Evolutionary conservation across 2,329 filamentous ascomycete genomes (phyloP).

Genomic region (Claviceps cyperi): DNA sequence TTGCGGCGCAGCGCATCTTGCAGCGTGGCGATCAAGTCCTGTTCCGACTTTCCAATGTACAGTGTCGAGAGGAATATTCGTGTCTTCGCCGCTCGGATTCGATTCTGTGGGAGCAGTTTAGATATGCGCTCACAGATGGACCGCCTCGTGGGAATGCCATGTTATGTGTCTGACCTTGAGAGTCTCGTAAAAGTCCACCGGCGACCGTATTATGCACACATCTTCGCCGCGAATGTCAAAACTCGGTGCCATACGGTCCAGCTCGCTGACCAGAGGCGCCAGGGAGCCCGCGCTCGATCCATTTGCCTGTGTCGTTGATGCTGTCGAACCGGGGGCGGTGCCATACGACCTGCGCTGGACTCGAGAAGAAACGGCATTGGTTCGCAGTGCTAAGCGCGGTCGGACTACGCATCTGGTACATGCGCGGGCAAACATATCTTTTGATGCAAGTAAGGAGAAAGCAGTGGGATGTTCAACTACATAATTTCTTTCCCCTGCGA

Average conservation of each 20-base stretch:
- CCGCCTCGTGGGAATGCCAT: neutral
- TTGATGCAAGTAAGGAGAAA: neutral
- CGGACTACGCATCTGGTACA: slow-evolving; percentile 19
- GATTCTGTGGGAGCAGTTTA: slow-evolving; percentile 35
- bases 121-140: neutral
- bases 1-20: slow-evolving; percentile 61
- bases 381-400: slow-evolving; percentile 6
- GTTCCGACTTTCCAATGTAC: slow-evolving; percentile 88
- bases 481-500: no score
- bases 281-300: slow-evolving; percentile 23
- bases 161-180: slow-evolving; percentile 52
- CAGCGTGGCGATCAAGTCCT: slow-evolving; percentile 71
- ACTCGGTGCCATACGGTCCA: slow-evolving; percentile 81
- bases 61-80: slow-evolving; percentile 89
- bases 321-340: slow-evolving; percentile 19
- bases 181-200: slow-evolving; percentile 79
- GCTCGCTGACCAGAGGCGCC: slow-evolving; percentile 48
- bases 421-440: slow-evolving; percentile 20
- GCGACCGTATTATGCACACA: slow-evolving; percentile 64
- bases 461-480: no score
- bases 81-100: slow-evolving; percentile 64
- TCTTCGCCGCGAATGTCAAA: slow-evolving; percentile 75
- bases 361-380: slow-evolving; percentile 12
- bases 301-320: slow-evolving; percentile 15
- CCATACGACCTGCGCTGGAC: slow-evolving; percentile 26